These are phyloP conservation scores for Phytophthora chlamydospora DNA, from an alignment of 352 stramenopile genomes.

Conservation along the genomic window DNA sequence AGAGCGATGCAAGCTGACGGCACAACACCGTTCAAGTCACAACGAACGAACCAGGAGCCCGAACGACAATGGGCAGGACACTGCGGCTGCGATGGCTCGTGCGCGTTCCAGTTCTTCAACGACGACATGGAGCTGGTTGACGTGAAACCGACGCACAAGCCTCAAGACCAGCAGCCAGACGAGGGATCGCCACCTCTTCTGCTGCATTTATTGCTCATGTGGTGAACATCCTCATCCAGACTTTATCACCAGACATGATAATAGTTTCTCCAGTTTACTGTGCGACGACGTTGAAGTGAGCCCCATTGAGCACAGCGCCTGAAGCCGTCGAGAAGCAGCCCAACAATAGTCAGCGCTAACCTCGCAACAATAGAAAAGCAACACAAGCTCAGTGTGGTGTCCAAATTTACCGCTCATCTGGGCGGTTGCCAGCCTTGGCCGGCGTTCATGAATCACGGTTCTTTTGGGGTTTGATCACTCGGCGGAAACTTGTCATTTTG, in stretches of 20 bases:
- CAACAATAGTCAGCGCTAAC: constrained; percentile 10
- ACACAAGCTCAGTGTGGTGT: background rate
- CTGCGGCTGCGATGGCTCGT: constrained; percentile 35
- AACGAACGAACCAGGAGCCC: background rate
- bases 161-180: background rate
- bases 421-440: constrained; percentile 5
- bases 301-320: no score
- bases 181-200: constrained; percentile 1
- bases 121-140: constrained; percentile 36
- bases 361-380: background rate
- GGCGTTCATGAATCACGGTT: background rate
- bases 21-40: background rate
- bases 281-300: no score
- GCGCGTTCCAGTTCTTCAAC: constrained; percentile 29
- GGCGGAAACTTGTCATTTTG: constrained; percentile 13
- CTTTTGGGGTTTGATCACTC: background rate
- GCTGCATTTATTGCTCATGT: constrained; percentile 10
- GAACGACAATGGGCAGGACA: constrained; percentile 23
- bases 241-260: background rate
- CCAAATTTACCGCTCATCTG: constrained; percentile 14
- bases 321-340: background rate
- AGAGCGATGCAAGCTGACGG: background rate
- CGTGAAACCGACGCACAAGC: constrained; percentile 2
- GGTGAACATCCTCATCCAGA: background rate
- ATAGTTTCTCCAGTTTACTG: background rate